phyloP scores from a whole-genome alignment of 352 stramenopile species.

The Phytopythium mirpurense region DNA sequence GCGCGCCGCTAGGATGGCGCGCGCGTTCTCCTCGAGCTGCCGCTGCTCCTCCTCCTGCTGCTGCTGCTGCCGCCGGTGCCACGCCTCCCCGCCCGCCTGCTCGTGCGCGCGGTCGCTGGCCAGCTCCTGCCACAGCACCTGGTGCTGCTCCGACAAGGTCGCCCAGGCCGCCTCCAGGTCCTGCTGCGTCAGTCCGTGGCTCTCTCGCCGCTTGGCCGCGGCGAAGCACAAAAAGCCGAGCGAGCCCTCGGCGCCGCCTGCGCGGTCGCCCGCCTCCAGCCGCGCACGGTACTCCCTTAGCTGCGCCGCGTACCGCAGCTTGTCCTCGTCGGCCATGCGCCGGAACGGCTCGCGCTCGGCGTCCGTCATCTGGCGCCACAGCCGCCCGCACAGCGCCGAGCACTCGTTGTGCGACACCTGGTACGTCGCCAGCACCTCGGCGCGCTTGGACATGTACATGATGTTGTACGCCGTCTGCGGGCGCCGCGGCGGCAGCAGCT shows the following conservation, averaged over 20 bases:
- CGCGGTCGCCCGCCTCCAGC: constrained; percentile 11
- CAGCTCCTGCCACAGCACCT: constrained; percentile 32
- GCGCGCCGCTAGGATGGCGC: constrained; percentile 11
- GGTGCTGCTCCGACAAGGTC: constrained; percentile 27
- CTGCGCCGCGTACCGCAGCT: constrained; percentile 39
- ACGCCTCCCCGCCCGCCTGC: neutral
- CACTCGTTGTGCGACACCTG: constrained; percentile 69
- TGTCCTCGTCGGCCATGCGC: constrained; percentile 46
- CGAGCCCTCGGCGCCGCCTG: constrained; percentile 9
- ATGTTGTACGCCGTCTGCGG: constrained; percentile 56
- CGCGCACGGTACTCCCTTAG: constrained; percentile 21
- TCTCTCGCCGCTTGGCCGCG: constrained; percentile 22
- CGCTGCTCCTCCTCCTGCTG: constrained; percentile 11
- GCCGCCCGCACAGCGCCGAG: constrained; percentile 41
- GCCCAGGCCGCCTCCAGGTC: constrained; percentile 29
- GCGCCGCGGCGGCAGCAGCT: constrained; percentile 18
- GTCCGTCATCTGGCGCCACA: constrained; percentile 60
- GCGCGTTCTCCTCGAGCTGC: constrained; percentile 22
- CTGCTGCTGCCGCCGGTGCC: neutral
- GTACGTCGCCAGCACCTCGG: constrained; percentile 41
- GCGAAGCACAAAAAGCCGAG: constrained; percentile 30
- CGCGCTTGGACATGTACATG: constrained; percentile 56
- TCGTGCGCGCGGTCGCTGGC: constrained; percentile 15
- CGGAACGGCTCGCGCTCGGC: constrained; percentile 43
- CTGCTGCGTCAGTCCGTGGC: constrained; percentile 16